A percentile compares a stretch with the other conserved stretches of the same genome.
phyloP scores from a whole-genome alignment of 352 stramenopile genomes.

The Thraustochytrium striatum region DNA sequence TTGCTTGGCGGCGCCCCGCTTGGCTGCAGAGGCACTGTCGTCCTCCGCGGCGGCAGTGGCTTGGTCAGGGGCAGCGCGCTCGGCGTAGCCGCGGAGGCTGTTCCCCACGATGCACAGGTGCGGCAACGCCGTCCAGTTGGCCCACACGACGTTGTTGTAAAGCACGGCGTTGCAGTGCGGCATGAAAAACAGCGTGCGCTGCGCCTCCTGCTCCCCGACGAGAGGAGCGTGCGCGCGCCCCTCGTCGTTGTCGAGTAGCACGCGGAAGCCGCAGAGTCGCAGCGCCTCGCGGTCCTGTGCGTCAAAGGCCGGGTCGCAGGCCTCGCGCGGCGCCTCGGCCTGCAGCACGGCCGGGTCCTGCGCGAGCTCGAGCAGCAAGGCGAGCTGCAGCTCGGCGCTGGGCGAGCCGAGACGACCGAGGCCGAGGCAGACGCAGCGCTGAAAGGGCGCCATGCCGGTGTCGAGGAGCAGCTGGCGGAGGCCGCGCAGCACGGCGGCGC shows the following conservation, averaged over 20 bases:
- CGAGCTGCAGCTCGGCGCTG: constrained; percentile 30
- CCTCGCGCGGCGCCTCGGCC: background rate
- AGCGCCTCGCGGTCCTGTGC: background rate
- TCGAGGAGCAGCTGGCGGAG: background rate
- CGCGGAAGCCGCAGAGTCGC: background rate
- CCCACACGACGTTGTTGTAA: constrained; percentile 79
- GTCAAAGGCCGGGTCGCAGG: constrained; percentile 32
- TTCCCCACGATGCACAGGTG: constrained; percentile 76
- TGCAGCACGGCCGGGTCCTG: background rate
- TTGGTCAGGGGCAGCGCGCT: no score
- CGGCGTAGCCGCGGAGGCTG: constrained; percentile 59
- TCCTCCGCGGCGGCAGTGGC: no score
- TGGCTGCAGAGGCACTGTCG: no score
- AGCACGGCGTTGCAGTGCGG: constrained; percentile 75
- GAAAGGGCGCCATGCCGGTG: background rate
- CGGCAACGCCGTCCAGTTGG: constrained; percentile 66
- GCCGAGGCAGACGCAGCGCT: constrained; percentile 29
- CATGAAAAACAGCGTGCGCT: constrained; percentile 82
- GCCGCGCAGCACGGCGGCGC: background rate
- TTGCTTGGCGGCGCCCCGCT: no score
- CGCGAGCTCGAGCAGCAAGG: background rate
- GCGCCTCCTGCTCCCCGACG: constrained; percentile 60
- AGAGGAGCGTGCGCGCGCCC: background rate
- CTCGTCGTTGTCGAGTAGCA: background rate
- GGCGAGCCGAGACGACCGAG: constrained; percentile 7